Evolutionary conservation across 176 grass and related monocot species (phyloP), one percentile per base, ranked within the genome.

Genomic region (Metroxylon sagu): DNA sequence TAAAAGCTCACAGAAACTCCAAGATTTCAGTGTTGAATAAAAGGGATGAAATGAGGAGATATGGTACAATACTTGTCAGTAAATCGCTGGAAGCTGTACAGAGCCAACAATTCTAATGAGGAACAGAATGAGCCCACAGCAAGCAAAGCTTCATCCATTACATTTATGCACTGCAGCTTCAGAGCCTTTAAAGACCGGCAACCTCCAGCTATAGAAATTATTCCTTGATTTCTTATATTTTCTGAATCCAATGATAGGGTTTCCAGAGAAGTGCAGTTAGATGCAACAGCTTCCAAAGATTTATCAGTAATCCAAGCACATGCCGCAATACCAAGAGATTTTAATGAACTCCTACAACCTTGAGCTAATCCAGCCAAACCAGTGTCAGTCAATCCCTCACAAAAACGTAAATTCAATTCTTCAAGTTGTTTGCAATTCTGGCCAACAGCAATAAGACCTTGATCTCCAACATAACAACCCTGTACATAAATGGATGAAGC

Each of bases 391-490:
- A 88, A 16, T 55, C 85, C 80, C 62, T 90, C 80, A 31, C 89
- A 82, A 67, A 69, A 85, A 15, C 71, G 74, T 53, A 96, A 19
- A 61, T 74, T 96, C 57, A 96, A 71, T 56, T 77, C 79, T 51
- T 65, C 72, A 65, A 96, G 83, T 29, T 73, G 70, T 64, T 80
- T 90, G 74, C 91, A 96, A 51, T 65, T 80, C 58, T 84, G 55
- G 0, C 91, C 83, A 4, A 96, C 72, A 43, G 91, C 83, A 79
- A 82, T 71, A 50, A 96, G 86, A 67, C 86, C 91, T 82, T 50
- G 53, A 78, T 96, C 86, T 79, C 91, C 77, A 85, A 90, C 70
- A 71, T 87, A 90, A 53, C 91, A 96, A 74, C 80, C 91, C 86
- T 90, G 56, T 67, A 77, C 29, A 78, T 50, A 70, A 74, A 30